Evolutionary conservation across 176 grass and related monocot species (phyloP).

Genomic region (Avena sativa): DNA sequence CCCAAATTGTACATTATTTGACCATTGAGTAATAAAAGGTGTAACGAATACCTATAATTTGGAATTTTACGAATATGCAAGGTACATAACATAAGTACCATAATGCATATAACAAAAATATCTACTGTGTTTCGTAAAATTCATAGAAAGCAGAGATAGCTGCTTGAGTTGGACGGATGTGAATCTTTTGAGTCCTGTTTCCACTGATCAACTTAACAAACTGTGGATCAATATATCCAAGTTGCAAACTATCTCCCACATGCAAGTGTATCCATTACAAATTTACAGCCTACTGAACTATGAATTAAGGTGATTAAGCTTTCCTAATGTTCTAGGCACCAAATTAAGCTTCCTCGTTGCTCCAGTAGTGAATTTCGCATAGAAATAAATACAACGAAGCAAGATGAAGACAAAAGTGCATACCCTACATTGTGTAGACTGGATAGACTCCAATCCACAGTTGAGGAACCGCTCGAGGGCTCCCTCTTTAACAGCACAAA

Average conservation of each 20-base stretch:
- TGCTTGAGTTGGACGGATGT: neutral
- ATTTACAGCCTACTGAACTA: neutral
- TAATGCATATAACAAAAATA: neutral
- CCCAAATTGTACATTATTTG: too few species aligned
- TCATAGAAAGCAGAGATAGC: neutral
- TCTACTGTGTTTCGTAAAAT: neutral
- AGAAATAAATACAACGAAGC: neutral
- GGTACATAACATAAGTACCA: neutral
- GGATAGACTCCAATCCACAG: slow-evolving; percentile 49
- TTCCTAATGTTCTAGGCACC: neutral
- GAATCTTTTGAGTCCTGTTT: neutral
- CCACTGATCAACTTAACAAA: neutral
- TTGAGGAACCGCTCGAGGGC: slow-evolving; percentile 72
- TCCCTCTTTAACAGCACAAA: slow-evolving; percentile 80
- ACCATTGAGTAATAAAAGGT: too few species aligned
- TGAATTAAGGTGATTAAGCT: slow-evolving; percentile 10
- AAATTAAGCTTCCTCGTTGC: too few species aligned
- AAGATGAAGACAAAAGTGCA: neutral
- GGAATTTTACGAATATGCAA: neutral
- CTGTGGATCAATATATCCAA: neutral
- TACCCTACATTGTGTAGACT: slow-evolving; percentile 78
- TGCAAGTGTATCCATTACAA: neutral
- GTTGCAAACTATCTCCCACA: neutral
- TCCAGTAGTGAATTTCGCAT: neutral
- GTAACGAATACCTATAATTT: neutral